Conservation (phyloP, 164 flowering plant species). For the Umbellularia californica region DNA sequence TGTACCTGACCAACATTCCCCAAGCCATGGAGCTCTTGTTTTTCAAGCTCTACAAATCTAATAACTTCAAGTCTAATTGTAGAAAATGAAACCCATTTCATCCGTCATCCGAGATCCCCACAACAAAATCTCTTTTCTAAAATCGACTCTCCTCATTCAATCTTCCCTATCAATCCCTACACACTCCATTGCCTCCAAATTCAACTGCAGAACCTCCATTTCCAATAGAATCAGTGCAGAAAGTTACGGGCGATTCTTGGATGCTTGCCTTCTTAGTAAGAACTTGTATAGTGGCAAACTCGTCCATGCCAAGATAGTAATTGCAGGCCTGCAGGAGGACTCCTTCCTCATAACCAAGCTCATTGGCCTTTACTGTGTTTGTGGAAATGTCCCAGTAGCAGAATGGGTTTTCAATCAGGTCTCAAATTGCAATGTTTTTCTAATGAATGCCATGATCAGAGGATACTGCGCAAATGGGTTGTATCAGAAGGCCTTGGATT, state of each 20-base stretch:
- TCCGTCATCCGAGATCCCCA: not conserved
- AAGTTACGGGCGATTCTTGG: constrained; percentile 11
- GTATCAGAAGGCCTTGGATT: constrained; percentile 22
- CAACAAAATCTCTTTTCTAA: not conserved
- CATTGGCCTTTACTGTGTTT: constrained; percentile 17
- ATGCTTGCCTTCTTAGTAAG: constrained; percentile 14
- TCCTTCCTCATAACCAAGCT: constrained; percentile 27
- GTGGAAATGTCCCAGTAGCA: constrained; percentile 13
- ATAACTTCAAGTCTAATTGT: not conserved
- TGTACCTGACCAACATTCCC: not conserved
- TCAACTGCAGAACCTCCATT: constrained; percentile 1
- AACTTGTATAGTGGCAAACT: constrained; percentile 17
- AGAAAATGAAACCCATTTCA: constrained; percentile 13
- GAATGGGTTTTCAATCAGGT: constrained; percentile 12
- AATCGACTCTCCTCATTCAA: not conserved
- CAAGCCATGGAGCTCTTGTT: not conserved
- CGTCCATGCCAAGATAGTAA: constrained; percentile 25
- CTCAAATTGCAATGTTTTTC: constrained; percentile 13
- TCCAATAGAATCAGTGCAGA: constrained; percentile 3
- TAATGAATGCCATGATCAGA: constrained; percentile 30
- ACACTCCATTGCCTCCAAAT: not conserved
- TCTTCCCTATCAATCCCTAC: constrained; percentile 3
- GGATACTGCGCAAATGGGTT: constrained; percentile 24
- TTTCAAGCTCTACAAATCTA: not conserved
- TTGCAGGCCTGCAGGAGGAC: constrained; percentile 18